phyloP scores from a whole-genome alignment of 2,329 filamentous ascomycete genomes.

The Dendrostoma leiphaemia region DNA sequence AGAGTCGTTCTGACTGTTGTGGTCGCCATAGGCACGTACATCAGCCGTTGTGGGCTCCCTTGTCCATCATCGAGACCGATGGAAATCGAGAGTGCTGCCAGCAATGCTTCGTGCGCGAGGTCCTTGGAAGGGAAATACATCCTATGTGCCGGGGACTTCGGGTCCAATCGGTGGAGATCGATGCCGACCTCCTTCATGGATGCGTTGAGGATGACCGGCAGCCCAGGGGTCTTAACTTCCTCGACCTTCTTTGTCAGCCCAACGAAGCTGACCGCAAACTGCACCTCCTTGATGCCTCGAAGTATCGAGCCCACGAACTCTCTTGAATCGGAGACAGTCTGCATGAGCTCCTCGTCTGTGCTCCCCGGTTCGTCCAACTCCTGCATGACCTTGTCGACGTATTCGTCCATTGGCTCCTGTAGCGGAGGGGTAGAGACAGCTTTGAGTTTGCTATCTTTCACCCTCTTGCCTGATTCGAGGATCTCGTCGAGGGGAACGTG shows the following conservation, averaged over 20 bases:
- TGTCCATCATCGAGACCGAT: constrained; percentile 89
- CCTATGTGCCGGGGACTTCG: constrained; percentile 88
- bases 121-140: constrained; percentile 97
- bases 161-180: constrained; percentile 87
- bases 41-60: constrained; percentile 77
- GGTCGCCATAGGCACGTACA: constrained; percentile 97
- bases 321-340: constrained; percentile 86
- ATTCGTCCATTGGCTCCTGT: constrained; percentile 56
- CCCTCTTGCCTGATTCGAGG: constrained; percentile 57
- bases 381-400: constrained; percentile 70
- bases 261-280: constrained; percentile 90
- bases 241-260: constrained; percentile 80
- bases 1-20: constrained; percentile 92
- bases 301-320: constrained; percentile 89
- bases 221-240: constrained; percentile 61
- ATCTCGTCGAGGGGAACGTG: constrained; percentile 91
- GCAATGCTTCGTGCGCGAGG: constrained; percentile 89
- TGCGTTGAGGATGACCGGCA: constrained; percentile 77
- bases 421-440: constrained; percentile 30
- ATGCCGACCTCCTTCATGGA: constrained; percentile 96
- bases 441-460: constrained; percentile 44
- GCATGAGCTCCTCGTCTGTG: constrained; percentile 66
- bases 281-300: constrained; percentile 91
- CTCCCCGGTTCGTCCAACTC: constrained; percentile 70
- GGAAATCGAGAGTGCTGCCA: constrained; percentile 89